Evolutionary conservation across 2,329 filamentous ascomycete species (phyloP).

Genomic region (Xylariaceae sp.): DNA sequence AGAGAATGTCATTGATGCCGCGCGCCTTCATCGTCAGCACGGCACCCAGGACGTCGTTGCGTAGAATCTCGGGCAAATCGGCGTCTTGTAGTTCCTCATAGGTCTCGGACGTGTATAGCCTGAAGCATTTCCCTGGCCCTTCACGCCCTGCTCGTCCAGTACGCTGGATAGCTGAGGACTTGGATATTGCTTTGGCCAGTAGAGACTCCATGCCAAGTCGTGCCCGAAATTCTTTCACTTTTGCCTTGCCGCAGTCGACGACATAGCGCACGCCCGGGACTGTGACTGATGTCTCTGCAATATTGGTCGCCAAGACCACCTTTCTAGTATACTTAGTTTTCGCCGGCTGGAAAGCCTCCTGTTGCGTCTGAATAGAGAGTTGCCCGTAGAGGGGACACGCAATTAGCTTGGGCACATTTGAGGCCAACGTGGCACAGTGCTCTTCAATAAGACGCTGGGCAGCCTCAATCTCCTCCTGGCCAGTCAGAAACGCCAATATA

Average conservation of each 20-base stretch:
- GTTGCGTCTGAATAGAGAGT: constrained; percentile 79
- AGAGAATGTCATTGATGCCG: constrained; percentile 74
- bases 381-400: constrained; percentile 86
- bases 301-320: constrained; percentile 89
- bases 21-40: constrained; percentile 91
- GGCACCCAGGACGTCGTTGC: constrained; percentile 82
- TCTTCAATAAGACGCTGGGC: constrained; percentile 78
- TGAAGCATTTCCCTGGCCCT: constrained; percentile 81
- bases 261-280: constrained; percentile 90
- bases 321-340: constrained; percentile 73
- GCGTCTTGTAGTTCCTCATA: constrained; percentile 67
- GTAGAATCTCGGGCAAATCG: constrained; percentile 82
- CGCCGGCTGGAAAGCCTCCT: constrained; percentile 76
- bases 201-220: constrained; percentile 85
- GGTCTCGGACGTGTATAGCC: constrained; percentile 78
- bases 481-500: constrained; percentile 85
- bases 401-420: constrained; percentile 66
- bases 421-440: constrained; percentile 66
- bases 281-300: constrained; percentile 97
- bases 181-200: constrained; percentile 83
- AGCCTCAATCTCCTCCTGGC: constrained; percentile 86
- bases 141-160: constrained; percentile 91
- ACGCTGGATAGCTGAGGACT: constrained; percentile 87
- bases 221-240: constrained; percentile 85
- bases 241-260: constrained; percentile 88